Evolutionary conservation across 306 rosid genomes (phyloP), one percentile per base, ranked within the genome.

Genomic region (Prinsepia uniflora): DNA sequence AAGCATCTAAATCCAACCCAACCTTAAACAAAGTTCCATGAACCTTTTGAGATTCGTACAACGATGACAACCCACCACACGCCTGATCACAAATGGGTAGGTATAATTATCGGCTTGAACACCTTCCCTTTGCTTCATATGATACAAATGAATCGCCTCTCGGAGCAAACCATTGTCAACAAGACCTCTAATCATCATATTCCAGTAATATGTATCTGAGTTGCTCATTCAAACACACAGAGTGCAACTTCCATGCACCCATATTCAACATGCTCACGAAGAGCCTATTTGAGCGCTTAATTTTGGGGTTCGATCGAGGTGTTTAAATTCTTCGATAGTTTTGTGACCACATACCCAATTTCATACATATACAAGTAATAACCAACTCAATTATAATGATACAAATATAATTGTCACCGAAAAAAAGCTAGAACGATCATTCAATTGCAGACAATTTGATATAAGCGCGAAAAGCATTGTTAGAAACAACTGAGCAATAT

Each of bases 231-330:
- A 66, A 87, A 87, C 78, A 87, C 71, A 18, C 5, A 40, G 68
- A 81, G 80, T 17, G 92, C 92, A 43, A 81, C 74, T 17, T 76
- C 80, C 73, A 79, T 83, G 24, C 73, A 46, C 64, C 88, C 90
- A 36, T 83, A 83, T 49, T 65, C 70, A 12, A 75, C 67, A 24
- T 6, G 65, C 3, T 68, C 49, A 7, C 45, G 49, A 0, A 85
- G 80, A 45, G 73, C 77, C 71, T 53, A 76, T n/a, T 62, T 76
- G 68, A 79, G 82, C 41, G 68, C 61, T 24, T 34, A 43, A 69
- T 65, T 70, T 15, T 72, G 74, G 13, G 73, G 67, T 15, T 52
- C 58, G 45, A 22, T 10, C 62, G 39, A 64, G 57, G 63, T 13
- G 69, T 34, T 76, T 11, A 15, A 8, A 40, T 41, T 66, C 42